A percentile compares a stretch with the other conserved stretches of the same genome.
Conservation (phyloP, 2,329 filamentous ascomycete genomes). For the Colletotrichum gigasporum region DNA sequence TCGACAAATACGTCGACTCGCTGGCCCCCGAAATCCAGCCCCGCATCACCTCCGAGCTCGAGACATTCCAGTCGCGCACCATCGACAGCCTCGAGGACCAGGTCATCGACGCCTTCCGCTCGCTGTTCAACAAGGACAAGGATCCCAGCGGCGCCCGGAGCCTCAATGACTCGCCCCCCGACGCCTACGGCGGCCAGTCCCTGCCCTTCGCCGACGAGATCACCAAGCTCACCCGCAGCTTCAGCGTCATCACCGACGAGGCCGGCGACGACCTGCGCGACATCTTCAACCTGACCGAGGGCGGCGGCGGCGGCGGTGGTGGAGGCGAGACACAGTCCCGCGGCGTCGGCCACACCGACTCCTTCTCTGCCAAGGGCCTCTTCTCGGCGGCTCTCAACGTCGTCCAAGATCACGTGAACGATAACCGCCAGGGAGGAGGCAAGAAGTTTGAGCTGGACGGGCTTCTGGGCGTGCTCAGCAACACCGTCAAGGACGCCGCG, state of each 20-base stretch:
- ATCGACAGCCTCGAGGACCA: conserved; percentile 56
- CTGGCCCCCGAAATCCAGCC: conserved; percentile 56
- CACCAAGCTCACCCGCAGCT: conserved; percentile 49
- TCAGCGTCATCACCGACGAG: conserved; percentile 50
- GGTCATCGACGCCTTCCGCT: conserved; percentile 54
- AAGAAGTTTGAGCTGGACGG: conserved; percentile 51
- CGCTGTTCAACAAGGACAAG: conserved; percentile 50
- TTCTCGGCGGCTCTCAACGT: conserved; percentile 51
- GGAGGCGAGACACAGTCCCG: conserved; percentile 39
- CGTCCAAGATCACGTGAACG: conserved; percentile 51
- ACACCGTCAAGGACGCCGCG: conserved; percentile 53
- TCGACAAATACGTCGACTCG: conserved; percentile 58
- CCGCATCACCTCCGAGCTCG: conserved; percentile 54
- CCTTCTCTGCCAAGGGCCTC: conserved; percentile 46
- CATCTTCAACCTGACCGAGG: conserved; percentile 54
- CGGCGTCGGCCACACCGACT: conserved; percentile 27
- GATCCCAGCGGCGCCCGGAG: conserved; percentile 32
- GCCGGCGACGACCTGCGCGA: conserved; percentile 53
- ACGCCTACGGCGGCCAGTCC: conserved; percentile 51
- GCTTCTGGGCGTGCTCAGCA: conserved; percentile 51
- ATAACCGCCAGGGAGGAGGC: conserved; percentile 40
- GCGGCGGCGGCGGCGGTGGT: conserved; percentile 21
- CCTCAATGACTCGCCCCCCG: conserved; percentile 46
- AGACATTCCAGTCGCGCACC: conserved; percentile 53
- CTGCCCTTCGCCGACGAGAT: conserved; percentile 58